Percentiles rank a stretch among this genome's conserved stretches.
These are phyloP conservation scores for Lentinula detonsa DNA, from an alignment of 768 basidiomycete genomes.

Conservation along the genomic window DNA sequence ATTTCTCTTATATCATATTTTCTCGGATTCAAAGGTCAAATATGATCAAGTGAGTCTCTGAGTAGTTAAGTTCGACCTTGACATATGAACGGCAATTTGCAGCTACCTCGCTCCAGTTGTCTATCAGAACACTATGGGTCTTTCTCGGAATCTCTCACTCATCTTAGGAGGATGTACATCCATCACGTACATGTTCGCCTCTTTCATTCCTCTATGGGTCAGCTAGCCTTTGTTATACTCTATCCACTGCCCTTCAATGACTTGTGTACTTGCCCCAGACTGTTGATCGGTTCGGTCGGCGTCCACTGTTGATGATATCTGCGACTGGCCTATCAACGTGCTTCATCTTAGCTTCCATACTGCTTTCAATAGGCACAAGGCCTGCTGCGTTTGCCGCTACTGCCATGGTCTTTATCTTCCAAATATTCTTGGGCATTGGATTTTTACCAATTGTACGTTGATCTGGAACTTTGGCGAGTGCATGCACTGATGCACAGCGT, in stretches of 20 bases:
- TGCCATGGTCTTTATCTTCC: slow-evolving; percentile 34
- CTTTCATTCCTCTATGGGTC: slow-evolving; percentile 34
- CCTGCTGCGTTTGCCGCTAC: slow-evolving; percentile 29
- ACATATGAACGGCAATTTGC: not conserved
- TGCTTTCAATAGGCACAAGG: slow-evolving; percentile 28
- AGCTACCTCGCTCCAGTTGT: slow-evolving; percentile 34
- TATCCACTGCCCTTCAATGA: not conserved
- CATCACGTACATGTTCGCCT: slow-evolving; percentile 33
- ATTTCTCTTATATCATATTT: not conserved
- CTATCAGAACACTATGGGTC: slow-evolving; percentile 35
- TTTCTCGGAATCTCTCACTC: slow-evolving; percentile 31
- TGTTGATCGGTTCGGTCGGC: slow-evolving; percentile 33
- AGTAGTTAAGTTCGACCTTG: not conserved
- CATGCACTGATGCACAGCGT: not conserved
- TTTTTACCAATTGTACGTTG: slow-evolving; percentile 29
- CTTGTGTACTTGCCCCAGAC: slow-evolving; percentile 18
- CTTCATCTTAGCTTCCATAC: slow-evolving; percentile 27
- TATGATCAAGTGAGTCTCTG: slow-evolving; percentile 28
- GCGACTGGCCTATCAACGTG: slow-evolving; percentile 30
- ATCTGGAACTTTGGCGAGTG: not conserved
- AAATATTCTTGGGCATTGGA: slow-evolving; percentile 33
- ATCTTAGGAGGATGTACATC: slow-evolving; percentile 33
- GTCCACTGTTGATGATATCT: slow-evolving; percentile 29
- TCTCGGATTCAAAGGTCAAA: slow-evolving; percentile 17
- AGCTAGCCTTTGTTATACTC: not conserved